phyloP scores from a whole-genome alignment of 2,329 filamentous ascomycete species.

The Fusarium sp. region DNA sequence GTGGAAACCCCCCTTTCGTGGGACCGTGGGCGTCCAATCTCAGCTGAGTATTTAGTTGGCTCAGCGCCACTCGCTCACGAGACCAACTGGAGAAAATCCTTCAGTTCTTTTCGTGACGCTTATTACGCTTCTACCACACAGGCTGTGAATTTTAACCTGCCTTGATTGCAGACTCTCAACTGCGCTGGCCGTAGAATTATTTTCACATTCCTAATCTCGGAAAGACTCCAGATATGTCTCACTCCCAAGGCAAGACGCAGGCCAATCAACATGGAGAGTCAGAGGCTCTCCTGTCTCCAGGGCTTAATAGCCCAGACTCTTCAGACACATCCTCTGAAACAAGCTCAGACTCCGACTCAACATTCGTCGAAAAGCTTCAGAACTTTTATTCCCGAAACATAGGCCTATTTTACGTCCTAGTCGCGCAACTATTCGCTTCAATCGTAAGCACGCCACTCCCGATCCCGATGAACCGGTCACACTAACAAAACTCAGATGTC shows the following conservation, averaged over 20 bases:
- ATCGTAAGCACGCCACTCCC: conserved; percentile 42
- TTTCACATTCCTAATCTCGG: fast-evolving
- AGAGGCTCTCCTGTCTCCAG: not conserved
- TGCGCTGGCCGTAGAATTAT: not conserved
- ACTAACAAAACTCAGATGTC: conserved; percentile 47
- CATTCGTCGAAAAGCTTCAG: conserved; percentile 12
- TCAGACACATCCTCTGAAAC: not conserved
- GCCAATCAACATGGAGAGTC: not conserved
- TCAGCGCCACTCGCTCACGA: not conserved
- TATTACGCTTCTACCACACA: not conserved
- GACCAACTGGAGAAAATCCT: not conserved
- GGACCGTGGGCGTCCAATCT: not conserved
- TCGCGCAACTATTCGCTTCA: conserved; percentile 53
- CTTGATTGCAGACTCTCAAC: fast-evolving
- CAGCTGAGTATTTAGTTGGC: conserved; percentile 3
- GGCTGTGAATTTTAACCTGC: not conserved
- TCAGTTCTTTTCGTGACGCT: not conserved
- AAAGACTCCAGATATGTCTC: not conserved
- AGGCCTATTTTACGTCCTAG: conserved; percentile 52
- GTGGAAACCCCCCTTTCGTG: conserved; percentile 8
- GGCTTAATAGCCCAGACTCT: not conserved
- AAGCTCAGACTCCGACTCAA: not conserved
- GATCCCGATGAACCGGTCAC: fast-evolving
- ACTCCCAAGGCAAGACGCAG: not conserved
- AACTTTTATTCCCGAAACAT: conserved; percentile 59